These are phyloP conservation scores for Phytophthora europaea DNA, from an alignment of 352 stramenopile species.

Conservation along the genomic window DNA sequence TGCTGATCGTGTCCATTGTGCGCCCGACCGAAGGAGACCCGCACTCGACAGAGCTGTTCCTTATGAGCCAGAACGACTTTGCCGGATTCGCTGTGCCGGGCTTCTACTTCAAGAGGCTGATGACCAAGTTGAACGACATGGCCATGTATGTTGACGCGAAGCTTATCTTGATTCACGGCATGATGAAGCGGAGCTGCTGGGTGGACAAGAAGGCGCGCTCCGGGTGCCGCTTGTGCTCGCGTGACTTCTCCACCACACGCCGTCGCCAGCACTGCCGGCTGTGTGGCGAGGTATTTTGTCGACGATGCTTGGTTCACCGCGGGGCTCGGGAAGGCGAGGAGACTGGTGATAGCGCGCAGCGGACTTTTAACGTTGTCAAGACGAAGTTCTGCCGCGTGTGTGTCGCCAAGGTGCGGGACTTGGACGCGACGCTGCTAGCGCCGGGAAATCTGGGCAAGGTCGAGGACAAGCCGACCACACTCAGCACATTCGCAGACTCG, in stretches of 20 bases:
- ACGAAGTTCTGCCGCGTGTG: constrained; percentile 73
- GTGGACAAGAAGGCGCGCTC: constrained; percentile 54
- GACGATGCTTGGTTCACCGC: constrained; percentile 65
- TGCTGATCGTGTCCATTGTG: constrained; percentile 63
- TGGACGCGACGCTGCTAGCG: constrained; percentile 35
- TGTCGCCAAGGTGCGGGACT: constrained; percentile 55
- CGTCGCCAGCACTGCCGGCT: constrained; percentile 77
- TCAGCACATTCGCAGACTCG: constrained; percentile 30
- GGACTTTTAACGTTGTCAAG: constrained; percentile 53
- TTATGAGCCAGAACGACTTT: constrained; percentile 65
- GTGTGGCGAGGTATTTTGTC: constrained; percentile 81
- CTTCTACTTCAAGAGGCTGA: constrained; percentile 55
- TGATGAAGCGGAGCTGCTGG: constrained; percentile 58
- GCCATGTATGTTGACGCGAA: constrained; percentile 60
- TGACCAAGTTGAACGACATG: constrained; percentile 61
- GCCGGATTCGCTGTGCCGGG: constrained; percentile 40
- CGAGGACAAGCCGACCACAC: constrained; percentile 6
- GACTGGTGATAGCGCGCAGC: constrained; percentile 18
- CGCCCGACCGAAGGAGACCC: constrained; percentile 33
- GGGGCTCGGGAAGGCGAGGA: constrained; percentile 30
- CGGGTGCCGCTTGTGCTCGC: constrained; percentile 67
- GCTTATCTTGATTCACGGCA: constrained; percentile 55
- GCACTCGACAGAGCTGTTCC: constrained; percentile 57
- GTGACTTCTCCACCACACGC: constrained; percentile 61
- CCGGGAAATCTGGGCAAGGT: constrained; percentile 20